Evolutionary conservation across 352 stramenopile species (phyloP), one percentile per base, ranked within the genome.

Genomic region (Phytophthora podocarpi): DNA sequence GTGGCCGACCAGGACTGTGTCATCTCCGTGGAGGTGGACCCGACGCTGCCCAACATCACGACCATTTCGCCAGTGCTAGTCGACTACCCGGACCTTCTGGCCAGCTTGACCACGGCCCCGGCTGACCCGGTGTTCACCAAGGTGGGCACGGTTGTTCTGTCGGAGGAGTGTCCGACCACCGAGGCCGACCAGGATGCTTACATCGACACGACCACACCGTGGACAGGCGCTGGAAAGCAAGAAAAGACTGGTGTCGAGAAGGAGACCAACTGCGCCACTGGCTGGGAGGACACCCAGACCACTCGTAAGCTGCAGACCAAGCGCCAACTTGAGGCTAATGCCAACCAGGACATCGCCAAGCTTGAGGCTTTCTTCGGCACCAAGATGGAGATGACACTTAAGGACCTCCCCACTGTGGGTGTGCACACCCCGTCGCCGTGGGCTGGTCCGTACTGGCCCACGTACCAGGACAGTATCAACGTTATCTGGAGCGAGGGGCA

Each of bases 381-480:
- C 28, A 54, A 54, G 54, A 64, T 70, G 53, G 60, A 67, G 54
- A 64, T 57, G 43, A 63, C 28, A 1, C 27, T 74, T 0, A 61
- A 67, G 26, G 53, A 74, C 11, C 60, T 74, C 0, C 54, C 61
- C 1, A 59, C 60, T 0, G 1, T 13, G 0, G 53, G 43, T 24
- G 51, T 68, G n/a, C 54, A 61, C 40, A 46, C 13, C 1, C 54
- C 61, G 4, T 51, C 67, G 21, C 62, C 62, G n/a, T 71, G 62
- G 62, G 26, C 62, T 31, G 62, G 48, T 2, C 60, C 60, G 7
- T 87, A 87, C 72, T 89, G 76, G 74, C 72, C 79, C 5, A 64
- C 66, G 36, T 89, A 81, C 66, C 56, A 76, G 35, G 79, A 89
- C 66, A 74, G 79, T 41, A 89, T 89, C 69, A 89, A 89, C 64